Percentiles rank a stretch among this genome's conserved stretches.
Evolutionary conservation across 164 flowering plant species (phyloP).

Genomic region (Litsea cubeba): DNA sequence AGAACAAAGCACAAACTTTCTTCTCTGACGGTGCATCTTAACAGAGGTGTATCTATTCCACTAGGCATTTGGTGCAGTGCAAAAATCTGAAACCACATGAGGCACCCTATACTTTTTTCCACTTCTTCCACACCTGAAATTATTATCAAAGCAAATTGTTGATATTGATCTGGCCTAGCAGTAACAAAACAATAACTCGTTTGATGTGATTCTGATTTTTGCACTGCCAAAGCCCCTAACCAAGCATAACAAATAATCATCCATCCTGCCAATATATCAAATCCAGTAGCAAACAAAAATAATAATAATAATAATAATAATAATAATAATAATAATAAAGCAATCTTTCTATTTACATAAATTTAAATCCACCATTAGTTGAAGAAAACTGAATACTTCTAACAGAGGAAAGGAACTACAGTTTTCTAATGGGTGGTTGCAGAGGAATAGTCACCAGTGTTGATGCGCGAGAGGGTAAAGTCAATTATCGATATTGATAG

Average conservation of each 20-base stretch:
- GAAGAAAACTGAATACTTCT: neutral
- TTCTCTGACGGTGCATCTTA: neutral
- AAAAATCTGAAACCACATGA: neutral
- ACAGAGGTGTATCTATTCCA: neutral
- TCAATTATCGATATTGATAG: slow-evolving; percentile 69
- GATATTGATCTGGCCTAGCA: no score
- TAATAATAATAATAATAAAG: no score
- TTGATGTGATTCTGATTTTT: neutral
- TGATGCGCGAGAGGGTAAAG: slow-evolving; percentile 89
- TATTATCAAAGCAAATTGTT: no score
- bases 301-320: no score
- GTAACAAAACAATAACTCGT: neutral
- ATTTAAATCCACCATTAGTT: neutral
- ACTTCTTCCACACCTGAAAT: no score
- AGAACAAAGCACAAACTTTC: neutral
- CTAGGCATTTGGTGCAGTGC: neutral
- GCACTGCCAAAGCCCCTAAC: neutral
- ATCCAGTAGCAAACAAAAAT: neutral
- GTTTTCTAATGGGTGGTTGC: neutral
- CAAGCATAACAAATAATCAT: neutral
- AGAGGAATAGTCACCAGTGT: slow-evolving; percentile 47
- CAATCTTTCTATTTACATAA: no score
- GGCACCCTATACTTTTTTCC: no score
- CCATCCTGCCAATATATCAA: neutral
- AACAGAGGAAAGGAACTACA: neutral